Evolutionary conservation across 202 grass and related monocot species (phyloP), one percentile per base, ranked within the genome.

Genomic region (Eragrostis tef): DNA sequence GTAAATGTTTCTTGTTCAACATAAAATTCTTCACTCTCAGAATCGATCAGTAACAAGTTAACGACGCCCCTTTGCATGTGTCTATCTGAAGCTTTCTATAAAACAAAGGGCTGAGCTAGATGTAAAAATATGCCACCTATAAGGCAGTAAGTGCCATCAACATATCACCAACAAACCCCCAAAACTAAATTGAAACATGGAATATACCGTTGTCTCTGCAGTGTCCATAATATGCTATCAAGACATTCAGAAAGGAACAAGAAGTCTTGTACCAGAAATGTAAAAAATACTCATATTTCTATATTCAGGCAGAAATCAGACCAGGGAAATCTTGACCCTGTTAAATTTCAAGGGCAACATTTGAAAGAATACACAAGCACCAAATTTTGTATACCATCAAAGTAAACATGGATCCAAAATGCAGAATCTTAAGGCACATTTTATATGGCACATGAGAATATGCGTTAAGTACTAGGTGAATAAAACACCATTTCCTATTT

Each of bases 381-480:
- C 66, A 14, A 86, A 65, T 13, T 26, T 66, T 14, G 58, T 43
- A 31, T 27, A 63, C 59, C 25, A 29, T 80, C 11, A 50, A 64
- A 24, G 79, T 43, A 79, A 48, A 39, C n/a, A 82, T 64, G 44
- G 58, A 58, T 10, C 42, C 43, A 3, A 73, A 68, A 87, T 3
- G 15, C n/a, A 78, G 57, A 82, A 82, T 57, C 47, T 78, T 83
- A 72, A 39, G 47, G 57, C 9, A 31, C 73, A 77, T 13, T 64
- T 87, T 61, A 74, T 27, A 86, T 65, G 9, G 34, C 34, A 39
- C 2, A 39, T 39, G 34, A 39, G 34, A 39, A 39, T 39, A 39
- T 5, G 34, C 2, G 34, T 73, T 66, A 50, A 16, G 31, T 71
- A 64, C 83, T 25, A 70, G 11, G 53, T 42, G 26, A 49, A 75